These are phyloP conservation scores for Aspergillus panamensis DNA, from an alignment of 495 filamentous ascomycete species.

Conservation along the genomic window DNA sequence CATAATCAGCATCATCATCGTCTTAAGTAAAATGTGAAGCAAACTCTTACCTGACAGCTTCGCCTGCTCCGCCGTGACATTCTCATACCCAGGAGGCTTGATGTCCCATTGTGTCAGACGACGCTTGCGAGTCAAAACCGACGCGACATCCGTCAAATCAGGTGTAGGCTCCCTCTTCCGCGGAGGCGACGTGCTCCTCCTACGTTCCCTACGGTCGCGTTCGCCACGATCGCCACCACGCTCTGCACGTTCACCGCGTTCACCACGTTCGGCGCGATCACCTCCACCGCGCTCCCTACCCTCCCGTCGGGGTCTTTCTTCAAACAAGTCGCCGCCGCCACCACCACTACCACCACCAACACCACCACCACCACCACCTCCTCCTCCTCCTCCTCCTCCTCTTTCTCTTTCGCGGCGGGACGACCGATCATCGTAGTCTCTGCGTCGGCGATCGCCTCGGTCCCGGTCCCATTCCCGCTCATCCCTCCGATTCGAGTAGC, in stretches of 20 bases:
- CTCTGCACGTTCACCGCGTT: slow-evolving; percentile 27
- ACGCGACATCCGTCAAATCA: slow-evolving; percentile 79
- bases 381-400: neutral
- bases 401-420: slow-evolving; percentile 53
- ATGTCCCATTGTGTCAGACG: slow-evolving; percentile 98
- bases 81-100: slow-evolving; percentile 96
- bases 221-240: slow-evolving; percentile 20
- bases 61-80: slow-evolving; percentile 96
- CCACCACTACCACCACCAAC: no score
- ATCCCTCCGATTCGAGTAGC: slow-evolving; percentile 65
- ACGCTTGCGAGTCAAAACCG: slow-evolving; percentile 77
- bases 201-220: slow-evolving; percentile 54
- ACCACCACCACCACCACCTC: slow-evolving; percentile 4
- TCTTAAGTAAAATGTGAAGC: neutral
- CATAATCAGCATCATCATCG: slow-evolving; percentile 10
- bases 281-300: slow-evolving; percentile 34
- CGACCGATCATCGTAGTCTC: slow-evolving; percentile 61
- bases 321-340: slow-evolving; percentile 51
- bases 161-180: slow-evolving; percentile 95
- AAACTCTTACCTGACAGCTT: slow-evolving; percentile 78
- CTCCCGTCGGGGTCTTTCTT: slow-evolving; percentile 59
- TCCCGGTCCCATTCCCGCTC: slow-evolving; percentile 72
- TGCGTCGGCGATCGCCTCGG: slow-evolving; percentile 55
- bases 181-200: slow-evolving; percentile 73
- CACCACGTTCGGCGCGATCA: slow-evolving; percentile 30